Conservation (phyloP, 1,284 basidiomycete species). For the Pulchroboletus neoregius region DNA sequence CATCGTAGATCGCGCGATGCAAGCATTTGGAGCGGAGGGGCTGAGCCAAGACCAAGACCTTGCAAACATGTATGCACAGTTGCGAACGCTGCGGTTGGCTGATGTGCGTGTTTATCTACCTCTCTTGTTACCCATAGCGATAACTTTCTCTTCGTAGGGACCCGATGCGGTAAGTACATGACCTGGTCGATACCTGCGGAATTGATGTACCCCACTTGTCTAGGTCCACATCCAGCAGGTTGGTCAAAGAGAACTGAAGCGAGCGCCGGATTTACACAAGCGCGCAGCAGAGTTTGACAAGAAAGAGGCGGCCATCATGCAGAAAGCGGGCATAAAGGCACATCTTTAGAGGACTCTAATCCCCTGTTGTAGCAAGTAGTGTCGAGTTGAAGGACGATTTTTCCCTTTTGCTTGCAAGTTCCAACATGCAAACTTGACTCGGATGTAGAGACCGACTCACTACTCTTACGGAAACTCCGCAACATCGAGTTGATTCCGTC, state of each 20-base stretch:
- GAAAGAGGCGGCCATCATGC: conserved; percentile 57
- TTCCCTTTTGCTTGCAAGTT: not conserved
- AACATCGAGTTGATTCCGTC: not conserved
- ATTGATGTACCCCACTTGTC: conserved; percentile 4
- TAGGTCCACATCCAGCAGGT: conserved; percentile 94
- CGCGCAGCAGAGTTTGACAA: conserved; percentile 52
- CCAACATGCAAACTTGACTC: no score
- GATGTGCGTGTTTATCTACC: conserved; percentile 57
- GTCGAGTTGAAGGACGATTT: not conserved
- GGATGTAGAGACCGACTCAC: not conserved
- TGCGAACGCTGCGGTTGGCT: conserved; percentile 87
- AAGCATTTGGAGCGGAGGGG: conserved; percentile 93
- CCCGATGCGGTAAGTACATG: conserved; percentile 64
- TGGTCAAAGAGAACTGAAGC: conserved; percentile 79
- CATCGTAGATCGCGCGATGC: conserved; percentile 92
- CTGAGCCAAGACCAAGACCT: conserved; percentile 87
- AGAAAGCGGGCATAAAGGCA: conserved; percentile 55
- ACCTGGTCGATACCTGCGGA: not conserved
- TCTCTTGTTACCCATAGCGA: conserved; percentile 8
- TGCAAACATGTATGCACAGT: conserved; percentile 71
- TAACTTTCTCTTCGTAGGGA: conserved; percentile 47
- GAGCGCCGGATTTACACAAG: conserved; percentile 54
- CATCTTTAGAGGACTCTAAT: conserved; percentile 39
- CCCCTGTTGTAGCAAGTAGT: no score
- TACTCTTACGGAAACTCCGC: not conserved